Evolutionary conservation across 2,329 filamentous ascomycete genomes (phyloP).

Genomic region (Parastagonospora avenae): DNA sequence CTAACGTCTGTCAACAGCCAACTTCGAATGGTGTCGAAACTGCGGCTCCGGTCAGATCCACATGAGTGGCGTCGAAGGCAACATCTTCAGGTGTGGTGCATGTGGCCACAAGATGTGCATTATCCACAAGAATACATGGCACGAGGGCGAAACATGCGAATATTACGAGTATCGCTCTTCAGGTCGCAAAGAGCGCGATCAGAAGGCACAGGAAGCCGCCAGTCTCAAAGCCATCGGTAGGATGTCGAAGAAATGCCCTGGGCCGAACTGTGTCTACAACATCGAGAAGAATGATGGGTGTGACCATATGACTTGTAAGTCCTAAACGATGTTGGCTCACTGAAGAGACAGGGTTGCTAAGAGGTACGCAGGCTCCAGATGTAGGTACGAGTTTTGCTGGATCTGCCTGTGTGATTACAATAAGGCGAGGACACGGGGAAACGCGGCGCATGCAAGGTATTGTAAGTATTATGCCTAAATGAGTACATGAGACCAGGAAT

Average conservation of each 20-base stretch:
- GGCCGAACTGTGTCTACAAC: constrained; percentile 38
- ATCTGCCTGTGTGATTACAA: constrained; percentile 39
- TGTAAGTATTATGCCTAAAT: constrained; percentile 28
- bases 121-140: constrained; percentile 45
- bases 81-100: constrained; percentile 50
- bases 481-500: constrained; percentile 14
- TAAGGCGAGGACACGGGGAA: constrained; percentile 22
- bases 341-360: constrained; percentile 4
- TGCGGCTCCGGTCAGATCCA: constrained; percentile 62
- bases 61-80: constrained; percentile 50
- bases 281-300: constrained; percentile 52
- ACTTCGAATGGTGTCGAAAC: constrained; percentile 61
- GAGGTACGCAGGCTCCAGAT: constrained; percentile 33
- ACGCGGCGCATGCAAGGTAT: constrained; percentile 20
- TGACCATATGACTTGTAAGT: constrained; percentile 50
- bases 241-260: constrained; percentile 48
- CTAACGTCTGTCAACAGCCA: constrained; percentile 21
- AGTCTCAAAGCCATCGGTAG: constrained; percentile 34
- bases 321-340: too few relatives aligned
- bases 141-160: constrained; percentile 49
- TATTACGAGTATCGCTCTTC: constrained; percentile 45
- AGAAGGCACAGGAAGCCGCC: constrained; percentile 32
- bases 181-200: constrained; percentile 26
- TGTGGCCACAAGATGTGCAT: constrained; percentile 48
- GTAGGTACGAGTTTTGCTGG: constrained; percentile 51